Percentiles rank a stretch among this genome's conserved stretches.
Conservation (phyloP, 73 alveolate genomes). For the Symbiodinium pilosum region DNA sequence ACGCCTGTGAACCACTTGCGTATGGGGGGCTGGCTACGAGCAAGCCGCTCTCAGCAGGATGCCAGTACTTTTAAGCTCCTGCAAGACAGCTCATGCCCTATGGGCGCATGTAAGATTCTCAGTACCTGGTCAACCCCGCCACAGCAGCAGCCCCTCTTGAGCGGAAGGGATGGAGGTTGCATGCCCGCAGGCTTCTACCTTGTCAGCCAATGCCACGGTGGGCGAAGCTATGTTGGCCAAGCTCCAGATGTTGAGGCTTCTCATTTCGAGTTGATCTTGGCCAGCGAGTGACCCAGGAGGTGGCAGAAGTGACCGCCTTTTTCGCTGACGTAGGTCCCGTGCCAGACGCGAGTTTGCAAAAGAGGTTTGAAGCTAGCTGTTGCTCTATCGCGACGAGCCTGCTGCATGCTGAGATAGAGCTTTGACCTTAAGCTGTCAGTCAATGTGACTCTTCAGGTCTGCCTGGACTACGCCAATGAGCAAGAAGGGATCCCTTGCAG, state of each 20-base stretch:
- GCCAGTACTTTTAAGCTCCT: conserved; percentile 64
- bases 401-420: no score
- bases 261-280: conserved; percentile 37
- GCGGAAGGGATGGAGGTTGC: conserved; percentile 25
- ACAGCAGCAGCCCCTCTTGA: conserved; percentile 39
- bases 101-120: conserved; percentile 67
- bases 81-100: conserved; percentile 41
- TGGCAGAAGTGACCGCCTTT: no score
- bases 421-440: neutral
- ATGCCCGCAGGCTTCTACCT: conserved; percentile 75
- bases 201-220: conserved; percentile 41
- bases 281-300: neutral
- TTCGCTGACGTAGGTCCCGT: no score
- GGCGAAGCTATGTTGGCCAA: conserved; percentile 70
- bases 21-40: conserved; percentile 71
- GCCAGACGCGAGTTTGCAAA: no score
- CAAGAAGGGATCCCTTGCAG: neutral
- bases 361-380: no score
- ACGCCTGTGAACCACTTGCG: conserved; percentile 89
- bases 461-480: conserved; percentile 9
- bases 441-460: neutral
- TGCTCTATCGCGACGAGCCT: no score
- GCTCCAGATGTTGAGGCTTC: conserved; percentile 82
- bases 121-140: conserved; percentile 67
- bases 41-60: conserved; percentile 23